A percentile compares a stretch with the other conserved stretches of the same genome.
Evolutionary conservation across 1,139 yeast genomes (phyloP).

Genomic region (Maudiozyma humilis): DNA sequence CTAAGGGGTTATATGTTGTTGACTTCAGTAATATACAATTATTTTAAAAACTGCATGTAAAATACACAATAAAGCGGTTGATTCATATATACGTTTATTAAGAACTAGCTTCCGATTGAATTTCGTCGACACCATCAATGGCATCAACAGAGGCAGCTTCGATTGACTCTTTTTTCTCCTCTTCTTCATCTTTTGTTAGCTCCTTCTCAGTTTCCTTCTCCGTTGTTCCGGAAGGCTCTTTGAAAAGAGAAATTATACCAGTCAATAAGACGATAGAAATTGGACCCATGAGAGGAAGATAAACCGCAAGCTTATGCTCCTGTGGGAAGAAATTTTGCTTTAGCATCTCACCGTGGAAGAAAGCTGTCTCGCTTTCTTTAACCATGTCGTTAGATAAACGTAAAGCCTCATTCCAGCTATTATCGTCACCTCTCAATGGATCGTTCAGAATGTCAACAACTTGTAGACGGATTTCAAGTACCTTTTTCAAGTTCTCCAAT

Average conservation of each 20-base stretch:
- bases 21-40: no score
- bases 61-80: background rate
- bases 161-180: slow-evolving; percentile 1
- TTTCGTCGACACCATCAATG: slow-evolving; percentile 5
- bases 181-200: slow-evolving; percentile 6
- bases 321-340: slow-evolving; percentile 92
- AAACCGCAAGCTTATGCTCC: slow-evolving; percentile 90
- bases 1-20: no score
- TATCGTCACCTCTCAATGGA: slow-evolving; percentile 18
- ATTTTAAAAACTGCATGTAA: no score
- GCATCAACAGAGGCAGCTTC: slow-evolving; percentile 2
- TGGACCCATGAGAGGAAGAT: slow-evolving; percentile 84
- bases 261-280: slow-evolving; percentile 57
- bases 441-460: slow-evolving; percentile 28
- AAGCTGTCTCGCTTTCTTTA: slow-evolving; percentile 60
- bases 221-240: slow-evolving; percentile 29
- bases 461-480: slow-evolving; percentile 30
- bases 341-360: slow-evolving; percentile 89
- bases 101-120: background rate
- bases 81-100: background rate
- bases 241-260: slow-evolving; percentile 42
- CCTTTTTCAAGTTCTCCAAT: slow-evolving; percentile 28
- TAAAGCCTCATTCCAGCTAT: slow-evolving; percentile 41
- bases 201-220: slow-evolving; percentile 5
- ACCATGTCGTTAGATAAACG: slow-evolving; percentile 48